Evolutionary conservation across 306 rosid genomes (phyloP).

Genomic region (Cotoneaster glaucophyllus): DNA sequence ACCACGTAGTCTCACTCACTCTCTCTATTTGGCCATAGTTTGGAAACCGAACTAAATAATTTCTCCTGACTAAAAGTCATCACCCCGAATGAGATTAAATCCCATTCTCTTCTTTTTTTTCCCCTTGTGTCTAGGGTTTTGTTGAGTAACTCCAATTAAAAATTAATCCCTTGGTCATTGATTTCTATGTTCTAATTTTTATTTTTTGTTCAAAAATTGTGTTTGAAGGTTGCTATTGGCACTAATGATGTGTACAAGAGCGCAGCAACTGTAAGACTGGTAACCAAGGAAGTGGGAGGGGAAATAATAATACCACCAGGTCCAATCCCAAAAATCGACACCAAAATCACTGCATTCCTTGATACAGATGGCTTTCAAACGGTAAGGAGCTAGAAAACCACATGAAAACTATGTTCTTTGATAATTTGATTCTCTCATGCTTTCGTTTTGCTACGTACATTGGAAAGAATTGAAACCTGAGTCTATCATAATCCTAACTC

Average conservation of each 20-base stretch:
- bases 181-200: background rate
- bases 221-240: slow-evolving; percentile 7
- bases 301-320: background rate
- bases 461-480: background rate
- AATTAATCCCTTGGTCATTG: background rate
- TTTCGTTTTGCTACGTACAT: too few relatives aligned
- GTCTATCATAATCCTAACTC: background rate
- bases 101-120: background rate
- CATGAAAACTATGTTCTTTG: background rate
- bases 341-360: slow-evolving; percentile 4
- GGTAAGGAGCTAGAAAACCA: background rate
- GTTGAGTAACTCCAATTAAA: background rate
- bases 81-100: too few relatives aligned
- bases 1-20: too few relatives aligned
- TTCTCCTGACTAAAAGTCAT: too few relatives aligned
- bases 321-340: background rate
- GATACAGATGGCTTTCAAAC: slow-evolving; percentile 11
- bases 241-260: slow-evolving; percentile 15
- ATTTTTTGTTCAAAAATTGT: background rate
- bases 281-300: slow-evolving; percentile 6
- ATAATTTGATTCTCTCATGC: background rate
- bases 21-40: too few relatives aligned
- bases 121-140: background rate
- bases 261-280: background rate
- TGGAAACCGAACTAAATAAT: too few relatives aligned